A percentile compares a stretch with the other conserved stretches of the same genome.
Conservation (phyloP, 495 filamentous ascomycete species). For the Penicillium lividum region DNA sequence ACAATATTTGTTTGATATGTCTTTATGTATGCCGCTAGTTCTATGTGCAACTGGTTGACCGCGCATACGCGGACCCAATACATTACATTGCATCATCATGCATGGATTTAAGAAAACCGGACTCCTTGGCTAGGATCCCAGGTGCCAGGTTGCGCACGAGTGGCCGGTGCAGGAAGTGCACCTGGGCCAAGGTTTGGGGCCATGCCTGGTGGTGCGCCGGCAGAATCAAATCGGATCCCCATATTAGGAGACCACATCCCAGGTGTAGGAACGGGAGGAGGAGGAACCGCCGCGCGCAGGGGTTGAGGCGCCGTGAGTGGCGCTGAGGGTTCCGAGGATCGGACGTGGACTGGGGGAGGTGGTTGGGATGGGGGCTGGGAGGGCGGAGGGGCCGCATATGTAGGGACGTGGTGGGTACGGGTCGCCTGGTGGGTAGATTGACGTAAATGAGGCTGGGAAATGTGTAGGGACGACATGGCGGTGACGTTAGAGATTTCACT, state of each 20-base stretch:
- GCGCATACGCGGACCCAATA: background rate
- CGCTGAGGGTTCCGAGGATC: conserved; percentile 22
- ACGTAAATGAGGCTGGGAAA: conserved; percentile 46
- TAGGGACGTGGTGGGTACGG: conserved; percentile 23
- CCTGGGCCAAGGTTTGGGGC: conserved; percentile 15
- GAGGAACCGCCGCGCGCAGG: conserved; percentile 51
- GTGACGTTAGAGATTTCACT: conserved; percentile 61
- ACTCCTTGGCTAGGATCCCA: conserved; percentile 68
- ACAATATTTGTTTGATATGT: background rate
- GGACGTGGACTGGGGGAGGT: conserved; percentile 34
- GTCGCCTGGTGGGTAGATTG: conserved; percentile 28
- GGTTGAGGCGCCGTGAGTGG: conserved; percentile 58
- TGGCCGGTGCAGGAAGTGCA: conserved; percentile 17
- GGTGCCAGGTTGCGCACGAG: conserved; percentile 22
- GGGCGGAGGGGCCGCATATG: conserved; percentile 26
- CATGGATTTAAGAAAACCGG: conserved; percentile 23
- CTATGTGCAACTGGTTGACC: background rate
- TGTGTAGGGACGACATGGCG: conserved; percentile 61
- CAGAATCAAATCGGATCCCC: conserved; percentile 69
- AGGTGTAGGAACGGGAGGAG: conserved; percentile 53
- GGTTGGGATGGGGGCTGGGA: conserved; percentile 30
- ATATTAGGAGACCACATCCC: conserved; percentile 78
- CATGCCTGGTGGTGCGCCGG: conserved; percentile 20
- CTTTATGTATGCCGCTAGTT: background rate
- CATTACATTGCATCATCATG: background rate